Percentiles rank a stretch among this genome's conserved stretches.
These are phyloP conservation scores for Cercospora berteroae DNA, from an alignment of 2,329 filamentous ascomycete genomes.

Conservation along the genomic window DNA sequence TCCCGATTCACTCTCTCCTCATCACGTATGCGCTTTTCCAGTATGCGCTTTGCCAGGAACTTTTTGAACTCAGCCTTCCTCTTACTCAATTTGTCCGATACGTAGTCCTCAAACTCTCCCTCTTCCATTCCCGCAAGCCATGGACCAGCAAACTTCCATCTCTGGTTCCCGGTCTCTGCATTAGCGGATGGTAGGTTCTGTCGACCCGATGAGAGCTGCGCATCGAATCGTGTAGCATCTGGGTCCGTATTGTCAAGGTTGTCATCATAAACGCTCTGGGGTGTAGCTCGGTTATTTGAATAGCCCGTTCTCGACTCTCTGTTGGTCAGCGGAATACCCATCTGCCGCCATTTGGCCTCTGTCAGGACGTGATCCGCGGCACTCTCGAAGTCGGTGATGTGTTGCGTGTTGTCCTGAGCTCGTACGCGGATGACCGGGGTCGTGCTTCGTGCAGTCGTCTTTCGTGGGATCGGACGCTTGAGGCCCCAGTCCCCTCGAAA, in stretches of 20 bases:
- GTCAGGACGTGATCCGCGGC: slow-evolving; percentile 79
- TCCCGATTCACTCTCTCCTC: slow-evolving; percentile 22
- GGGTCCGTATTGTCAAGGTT: slow-evolving; percentile 46
- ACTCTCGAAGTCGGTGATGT: slow-evolving; percentile 83
- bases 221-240: slow-evolving; percentile 13
- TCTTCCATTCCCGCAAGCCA: slow-evolving; percentile 57
- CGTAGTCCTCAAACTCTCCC: slow-evolving; percentile 54
- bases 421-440: slow-evolving; percentile 75
- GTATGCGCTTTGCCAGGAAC: slow-evolving; percentile 31
- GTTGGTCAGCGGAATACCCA: slow-evolving; percentile 68
- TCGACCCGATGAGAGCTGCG: neutral
- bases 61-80: slow-evolving; percentile 34
- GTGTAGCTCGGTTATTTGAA: slow-evolving; percentile 10
- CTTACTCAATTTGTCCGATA: slow-evolving; percentile 42
- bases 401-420: slow-evolving; percentile 78
- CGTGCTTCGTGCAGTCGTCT: slow-evolving; percentile 64
- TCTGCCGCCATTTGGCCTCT: slow-evolving; percentile 80
- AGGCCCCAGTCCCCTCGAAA: slow-evolving; percentile 86
- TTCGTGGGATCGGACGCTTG: slow-evolving; percentile 77
- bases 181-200: neutral
- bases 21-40: slow-evolving; percentile 26
- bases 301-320: slow-evolving; percentile 31
- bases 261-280: slow-evolving; percentile 43
- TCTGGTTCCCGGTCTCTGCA: slow-evolving; percentile 32
- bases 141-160: slow-evolving; percentile 60